Conservation (phyloP, 2,329 filamentous ascomycete species). For the Aspergillus ruber region DNA sequence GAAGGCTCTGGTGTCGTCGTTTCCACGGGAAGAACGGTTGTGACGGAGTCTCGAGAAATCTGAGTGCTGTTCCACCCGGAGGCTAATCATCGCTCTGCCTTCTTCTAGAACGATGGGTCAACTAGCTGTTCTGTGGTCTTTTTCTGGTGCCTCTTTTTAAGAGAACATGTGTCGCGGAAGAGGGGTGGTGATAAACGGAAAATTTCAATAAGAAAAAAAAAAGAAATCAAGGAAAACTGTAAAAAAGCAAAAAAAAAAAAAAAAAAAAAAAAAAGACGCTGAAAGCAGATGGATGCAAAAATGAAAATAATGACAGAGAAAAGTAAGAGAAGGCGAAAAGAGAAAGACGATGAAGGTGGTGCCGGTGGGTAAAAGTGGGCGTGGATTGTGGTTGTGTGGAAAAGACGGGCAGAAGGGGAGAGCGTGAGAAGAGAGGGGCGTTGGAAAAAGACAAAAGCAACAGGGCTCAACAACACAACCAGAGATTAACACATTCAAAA, state of each 20-base stretch:
- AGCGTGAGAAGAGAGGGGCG: not conserved
- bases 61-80: constrained; percentile 38
- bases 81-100: constrained; percentile 40
- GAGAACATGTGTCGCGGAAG: not conserved
- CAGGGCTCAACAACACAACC: not conserved
- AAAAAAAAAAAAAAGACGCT: not conserved
- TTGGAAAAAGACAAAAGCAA: not conserved
- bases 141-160: not conserved
- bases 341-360: not conserved
- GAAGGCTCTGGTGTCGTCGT: constrained; percentile 24
- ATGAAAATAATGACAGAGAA: not conserved
- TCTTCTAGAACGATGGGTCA: constrained; percentile 25
- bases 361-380: not conserved
- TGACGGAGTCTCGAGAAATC: constrained; percentile 33
- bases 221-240: not conserved
- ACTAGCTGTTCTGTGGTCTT: constrained; percentile 8
- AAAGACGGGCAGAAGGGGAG: not conserved
- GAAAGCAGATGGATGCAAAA: not conserved
- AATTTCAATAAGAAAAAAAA: not conserved
- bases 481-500: not conserved
- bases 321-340: not conserved
- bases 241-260: too few relatives aligned
- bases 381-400: not conserved
- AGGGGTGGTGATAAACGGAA: not conserved
- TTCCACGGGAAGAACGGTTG: constrained; percentile 29